Conservation (phyloP, 768 basidiomycete genomes). For the Lyophyllum decastes region DNA sequence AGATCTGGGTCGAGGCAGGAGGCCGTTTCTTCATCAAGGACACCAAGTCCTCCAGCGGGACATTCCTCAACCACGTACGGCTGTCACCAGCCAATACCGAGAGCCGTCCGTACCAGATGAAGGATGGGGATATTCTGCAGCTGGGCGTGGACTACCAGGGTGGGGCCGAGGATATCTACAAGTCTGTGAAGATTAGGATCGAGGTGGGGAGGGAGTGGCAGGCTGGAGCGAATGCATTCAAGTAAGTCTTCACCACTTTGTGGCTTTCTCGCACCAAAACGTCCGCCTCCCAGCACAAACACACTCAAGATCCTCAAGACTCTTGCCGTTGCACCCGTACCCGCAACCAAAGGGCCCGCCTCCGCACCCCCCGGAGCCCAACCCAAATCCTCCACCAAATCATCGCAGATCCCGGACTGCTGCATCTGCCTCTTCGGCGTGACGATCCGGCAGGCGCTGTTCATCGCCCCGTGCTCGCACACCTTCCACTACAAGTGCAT, state of each 20-base stretch:
- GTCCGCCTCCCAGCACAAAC: slow-evolving; percentile 46
- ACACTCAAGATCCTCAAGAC: slow-evolving; percentile 80
- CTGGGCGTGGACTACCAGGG: slow-evolving; percentile 98
- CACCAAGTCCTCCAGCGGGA: slow-evolving; percentile 88
- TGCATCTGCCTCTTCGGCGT: slow-evolving; percentile 93
- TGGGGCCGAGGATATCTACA: slow-evolving; percentile 94
- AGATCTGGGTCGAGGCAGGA: slow-evolving; percentile 79
- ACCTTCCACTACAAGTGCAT: slow-evolving; percentile 98
- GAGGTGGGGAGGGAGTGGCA: slow-evolving; percentile 94
- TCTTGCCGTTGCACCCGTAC: slow-evolving; percentile 45
- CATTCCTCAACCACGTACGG: slow-evolving; percentile 93
- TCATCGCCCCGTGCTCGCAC: slow-evolving; percentile 97
- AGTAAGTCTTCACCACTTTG: slow-evolving; percentile 41
- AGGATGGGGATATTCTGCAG: slow-evolving; percentile 93
- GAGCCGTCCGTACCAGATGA: slow-evolving; percentile 72
- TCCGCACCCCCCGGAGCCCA: slow-evolving; percentile 13
- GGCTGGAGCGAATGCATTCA: slow-evolving; percentile 87
- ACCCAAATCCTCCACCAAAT: background rate
- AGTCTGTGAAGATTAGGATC: slow-evolving; percentile 93
- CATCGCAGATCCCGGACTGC: slow-evolving; percentile 67
- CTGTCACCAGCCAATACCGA: slow-evolving; percentile 85
- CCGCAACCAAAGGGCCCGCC: slow-evolving; percentile 13
- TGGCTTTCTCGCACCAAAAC: background rate
- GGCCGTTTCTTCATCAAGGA: slow-evolving; percentile 86
- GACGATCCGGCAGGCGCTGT: slow-evolving; percentile 91